These are phyloP conservation scores for Paramecium primaurelia DNA, from an alignment of 73 alveolate genomes.

Conservation along the genomic window DNA sequence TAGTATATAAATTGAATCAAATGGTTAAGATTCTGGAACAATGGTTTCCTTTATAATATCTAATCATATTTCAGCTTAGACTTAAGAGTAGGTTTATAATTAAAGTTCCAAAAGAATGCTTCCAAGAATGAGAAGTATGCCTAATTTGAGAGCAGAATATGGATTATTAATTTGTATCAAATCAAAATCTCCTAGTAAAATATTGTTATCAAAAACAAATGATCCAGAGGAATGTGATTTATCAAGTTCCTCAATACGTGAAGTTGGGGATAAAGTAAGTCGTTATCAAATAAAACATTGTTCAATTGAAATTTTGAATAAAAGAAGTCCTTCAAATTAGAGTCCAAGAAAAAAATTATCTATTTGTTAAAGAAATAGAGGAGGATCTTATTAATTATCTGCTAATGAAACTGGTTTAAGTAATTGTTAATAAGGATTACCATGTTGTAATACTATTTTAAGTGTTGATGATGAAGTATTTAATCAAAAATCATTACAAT, in stretches of 20 bases:
- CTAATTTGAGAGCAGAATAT: conserved; percentile 16
- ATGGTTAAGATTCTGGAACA: conserved; percentile 39
- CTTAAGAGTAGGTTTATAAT: not conserved
- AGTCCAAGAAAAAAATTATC: not conserved
- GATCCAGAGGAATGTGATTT: not conserved
- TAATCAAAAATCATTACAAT: conserved; percentile 10
- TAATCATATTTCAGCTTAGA: not conserved
- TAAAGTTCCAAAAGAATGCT: not conserved
- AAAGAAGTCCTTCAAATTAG: not conserved
- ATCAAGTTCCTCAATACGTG: not conserved
- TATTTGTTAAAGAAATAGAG: not conserved
- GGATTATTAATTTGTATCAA: not conserved
- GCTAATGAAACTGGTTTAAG: not conserved
- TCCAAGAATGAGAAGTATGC: conserved; percentile 33
- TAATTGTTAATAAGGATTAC: not conserved
- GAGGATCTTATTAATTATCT: not conserved
- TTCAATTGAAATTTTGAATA: not conserved
- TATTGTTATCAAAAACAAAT: not conserved
- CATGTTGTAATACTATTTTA: conserved; percentile 25
- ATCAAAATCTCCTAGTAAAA: conserved; percentile 21
- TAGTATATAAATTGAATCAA: not conserved
- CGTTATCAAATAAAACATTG: not conserved
- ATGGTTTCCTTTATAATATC: not conserved
- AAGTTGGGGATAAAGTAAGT: not conserved
- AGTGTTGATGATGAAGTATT: conserved; percentile 60